Percentiles rank a stretch among this genome's conserved stretches.
These are phyloP conservation scores for Pseudogymnoascus sp. DNA, from an alignment of 2,329 filamentous ascomycete species.

Conservation along the genomic window DNA sequence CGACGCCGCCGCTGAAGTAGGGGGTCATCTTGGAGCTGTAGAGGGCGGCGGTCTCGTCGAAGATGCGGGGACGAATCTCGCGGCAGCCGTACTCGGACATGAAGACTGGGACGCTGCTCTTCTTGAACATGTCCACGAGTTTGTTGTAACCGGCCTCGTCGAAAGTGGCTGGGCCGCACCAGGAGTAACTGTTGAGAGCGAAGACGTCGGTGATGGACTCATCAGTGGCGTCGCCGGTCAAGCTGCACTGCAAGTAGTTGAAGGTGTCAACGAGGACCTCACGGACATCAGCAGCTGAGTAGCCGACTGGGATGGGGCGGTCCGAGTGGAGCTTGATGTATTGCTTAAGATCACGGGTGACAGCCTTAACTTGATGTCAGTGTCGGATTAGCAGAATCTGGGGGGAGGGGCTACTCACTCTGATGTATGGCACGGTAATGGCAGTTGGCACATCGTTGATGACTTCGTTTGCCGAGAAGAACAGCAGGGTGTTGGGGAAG, in stretches of 20 bases:
- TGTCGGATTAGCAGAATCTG: not conserved
- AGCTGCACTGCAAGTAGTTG: slow-evolving; percentile 65
- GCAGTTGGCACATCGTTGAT: slow-evolving; percentile 58
- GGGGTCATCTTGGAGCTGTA: slow-evolving; percentile 62
- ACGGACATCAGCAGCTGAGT: slow-evolving; percentile 73
- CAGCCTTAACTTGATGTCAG: slow-evolving; percentile 41
- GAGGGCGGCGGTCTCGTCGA: slow-evolving; percentile 65
- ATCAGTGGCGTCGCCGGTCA: slow-evolving; percentile 43
- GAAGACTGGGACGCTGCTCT: slow-evolving; percentile 64
- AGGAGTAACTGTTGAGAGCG: slow-evolving; percentile 70
- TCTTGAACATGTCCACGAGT: slow-evolving; percentile 56
- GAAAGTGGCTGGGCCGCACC: slow-evolving; percentile 58
- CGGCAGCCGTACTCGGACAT: slow-evolving; percentile 81
- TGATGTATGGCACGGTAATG: slow-evolving; percentile 55
- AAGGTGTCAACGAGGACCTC: slow-evolving; percentile 63
- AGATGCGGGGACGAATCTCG: slow-evolving; percentile 57
- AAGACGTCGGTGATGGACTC: slow-evolving; percentile 65
- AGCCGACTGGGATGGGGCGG: slow-evolving; percentile 65
- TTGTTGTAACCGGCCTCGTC: slow-evolving; percentile 52
- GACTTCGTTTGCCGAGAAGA: slow-evolving; percentile 74
- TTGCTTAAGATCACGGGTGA: slow-evolving; percentile 71
- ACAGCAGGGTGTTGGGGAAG: slow-evolving; percentile 60
- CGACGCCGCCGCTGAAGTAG: slow-evolving; percentile 65
- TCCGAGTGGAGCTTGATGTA: slow-evolving; percentile 65
- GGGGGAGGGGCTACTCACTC: slow-evolving; percentile 25